Conservation (phyloP, 2,329 filamentous ascomycete species). For the Botrytis porri region DNA sequence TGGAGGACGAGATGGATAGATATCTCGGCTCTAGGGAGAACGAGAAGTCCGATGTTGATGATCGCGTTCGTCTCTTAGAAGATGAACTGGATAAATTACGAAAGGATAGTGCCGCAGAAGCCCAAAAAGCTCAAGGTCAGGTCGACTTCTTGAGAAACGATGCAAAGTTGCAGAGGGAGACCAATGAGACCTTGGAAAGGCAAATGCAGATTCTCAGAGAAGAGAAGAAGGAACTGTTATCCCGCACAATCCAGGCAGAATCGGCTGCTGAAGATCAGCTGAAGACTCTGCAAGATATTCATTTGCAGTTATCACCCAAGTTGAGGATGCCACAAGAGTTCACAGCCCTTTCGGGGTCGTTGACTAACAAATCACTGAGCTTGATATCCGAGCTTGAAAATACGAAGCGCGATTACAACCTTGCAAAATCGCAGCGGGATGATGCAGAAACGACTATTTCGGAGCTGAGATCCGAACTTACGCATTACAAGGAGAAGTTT, state of each 20-base stretch:
- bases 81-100: slow-evolving; percentile 65
- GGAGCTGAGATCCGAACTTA: slow-evolving; percentile 57
- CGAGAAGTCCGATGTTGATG: slow-evolving; percentile 68
- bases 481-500: slow-evolving; percentile 51
- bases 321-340: slow-evolving; percentile 54
- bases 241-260: slow-evolving; percentile 50
- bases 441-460: slow-evolving; percentile 53
- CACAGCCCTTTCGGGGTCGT: slow-evolving; percentile 55
- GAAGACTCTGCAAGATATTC: slow-evolving; percentile 55
- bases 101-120: slow-evolving; percentile 56
- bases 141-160: slow-evolving; percentile 62
- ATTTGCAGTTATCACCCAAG: slow-evolving; percentile 55
- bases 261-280: slow-evolving; percentile 52
- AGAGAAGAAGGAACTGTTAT: slow-evolving; percentile 50
- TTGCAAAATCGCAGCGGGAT: slow-evolving; percentile 63
- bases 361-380: slow-evolving; percentile 57
- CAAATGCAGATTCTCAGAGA: slow-evolving; percentile 56
- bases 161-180: slow-evolving; percentile 56
- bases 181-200: slow-evolving; percentile 55
- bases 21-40: slow-evolving; percentile 80
- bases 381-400: slow-evolving; percentile 58
- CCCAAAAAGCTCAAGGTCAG: slow-evolving; percentile 58
- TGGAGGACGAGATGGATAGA: slow-evolving; percentile 88
- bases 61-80: slow-evolving; percentile 65
- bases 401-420: slow-evolving; percentile 56